phyloP scores from a whole-genome alignment of 2,329 filamentous ascomycete species.

The Mycosphaerella sp. region DNA sequence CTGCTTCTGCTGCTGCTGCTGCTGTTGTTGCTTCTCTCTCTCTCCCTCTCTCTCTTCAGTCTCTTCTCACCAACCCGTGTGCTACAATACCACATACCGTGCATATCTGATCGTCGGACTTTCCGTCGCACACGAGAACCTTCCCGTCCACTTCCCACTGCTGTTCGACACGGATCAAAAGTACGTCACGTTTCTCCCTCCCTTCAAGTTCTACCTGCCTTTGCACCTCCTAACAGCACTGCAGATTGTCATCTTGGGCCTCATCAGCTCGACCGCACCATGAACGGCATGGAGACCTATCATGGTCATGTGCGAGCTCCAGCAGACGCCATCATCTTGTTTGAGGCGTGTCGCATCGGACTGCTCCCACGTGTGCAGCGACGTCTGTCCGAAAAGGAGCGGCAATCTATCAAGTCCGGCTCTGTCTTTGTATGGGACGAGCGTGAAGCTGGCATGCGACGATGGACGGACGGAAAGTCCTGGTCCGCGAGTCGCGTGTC shows the following conservation, averaged over 20 bases:
- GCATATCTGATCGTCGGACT: not conserved
- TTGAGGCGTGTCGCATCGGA: conserved; percentile 89
- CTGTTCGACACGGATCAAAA: not conserved
- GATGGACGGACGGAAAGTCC: conserved; percentile 98
- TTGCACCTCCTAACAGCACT: not conserved
- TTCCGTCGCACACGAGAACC: not conserved
- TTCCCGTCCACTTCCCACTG: not conserved
- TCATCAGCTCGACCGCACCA: not conserved
- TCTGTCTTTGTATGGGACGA: conserved; percentile 99
- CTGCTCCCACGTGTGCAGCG: conserved; percentile 86
- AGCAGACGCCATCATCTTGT: conserved; percentile 94
- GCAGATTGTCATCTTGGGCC: not conserved
- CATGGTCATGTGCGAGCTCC: conserved; percentile 93
- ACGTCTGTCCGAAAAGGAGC: conserved; percentile 90
- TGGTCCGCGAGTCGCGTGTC: conserved; percentile 98
- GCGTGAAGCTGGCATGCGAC: conserved; percentile 91
- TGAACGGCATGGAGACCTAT: conserved; percentile 79
- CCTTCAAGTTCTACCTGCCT: not conserved
- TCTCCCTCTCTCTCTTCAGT: not conserved
- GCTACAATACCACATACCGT: not conserved
- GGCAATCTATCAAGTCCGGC: conserved; percentile 89
- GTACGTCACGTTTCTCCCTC: not conserved
- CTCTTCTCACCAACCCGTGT: not conserved
- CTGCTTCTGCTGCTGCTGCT: not conserved
- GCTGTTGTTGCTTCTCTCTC: not conserved